These are phyloP conservation scores for Coemansia umbellata DNA, from an alignment of 192 early-diverging fungal genomes.

Conservation along the genomic window DNA sequence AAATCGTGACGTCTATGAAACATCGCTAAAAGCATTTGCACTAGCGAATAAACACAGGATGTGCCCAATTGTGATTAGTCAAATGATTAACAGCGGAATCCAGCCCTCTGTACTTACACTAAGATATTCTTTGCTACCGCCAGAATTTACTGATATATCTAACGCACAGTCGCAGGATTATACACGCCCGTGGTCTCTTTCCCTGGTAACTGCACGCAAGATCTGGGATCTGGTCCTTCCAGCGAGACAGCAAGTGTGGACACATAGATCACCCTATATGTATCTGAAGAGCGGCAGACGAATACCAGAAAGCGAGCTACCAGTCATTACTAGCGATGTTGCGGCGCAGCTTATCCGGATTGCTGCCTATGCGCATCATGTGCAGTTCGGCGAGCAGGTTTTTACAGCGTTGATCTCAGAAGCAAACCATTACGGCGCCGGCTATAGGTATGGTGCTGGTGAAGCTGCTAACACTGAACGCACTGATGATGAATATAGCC, in stretches of 20 bases:
- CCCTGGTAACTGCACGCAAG: constrained; percentile 22
- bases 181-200: constrained; percentile 32
- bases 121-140: constrained; percentile 36
- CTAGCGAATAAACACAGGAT: constrained; percentile 25
- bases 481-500: not conserved
- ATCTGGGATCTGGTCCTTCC: constrained; percentile 24
- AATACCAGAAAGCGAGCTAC: constrained; percentile 3
- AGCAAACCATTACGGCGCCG: not conserved
- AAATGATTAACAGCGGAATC: constrained; percentile 21
- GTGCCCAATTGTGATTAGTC: constrained; percentile 20
- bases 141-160: not conserved
- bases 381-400: constrained; percentile 37
- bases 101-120: constrained; percentile 27
- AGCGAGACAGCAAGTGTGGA: constrained; percentile 20
- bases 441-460: not conserved
- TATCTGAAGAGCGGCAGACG: not conserved
- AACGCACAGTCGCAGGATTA: not conserved
- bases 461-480: not conserved
- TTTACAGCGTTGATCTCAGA: constrained; percentile 23
- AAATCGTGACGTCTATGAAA: constrained; percentile 32
- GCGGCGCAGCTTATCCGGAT: constrained; percentile 38
- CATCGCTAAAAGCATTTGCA: constrained; percentile 30
- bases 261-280: not conserved
- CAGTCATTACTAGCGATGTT: constrained; percentile 44
- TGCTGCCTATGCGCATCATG: constrained; percentile 32